phyloP scores from a whole-genome alignment of 768 basidiomycete species.

The Chalciporus chontae region DNA sequence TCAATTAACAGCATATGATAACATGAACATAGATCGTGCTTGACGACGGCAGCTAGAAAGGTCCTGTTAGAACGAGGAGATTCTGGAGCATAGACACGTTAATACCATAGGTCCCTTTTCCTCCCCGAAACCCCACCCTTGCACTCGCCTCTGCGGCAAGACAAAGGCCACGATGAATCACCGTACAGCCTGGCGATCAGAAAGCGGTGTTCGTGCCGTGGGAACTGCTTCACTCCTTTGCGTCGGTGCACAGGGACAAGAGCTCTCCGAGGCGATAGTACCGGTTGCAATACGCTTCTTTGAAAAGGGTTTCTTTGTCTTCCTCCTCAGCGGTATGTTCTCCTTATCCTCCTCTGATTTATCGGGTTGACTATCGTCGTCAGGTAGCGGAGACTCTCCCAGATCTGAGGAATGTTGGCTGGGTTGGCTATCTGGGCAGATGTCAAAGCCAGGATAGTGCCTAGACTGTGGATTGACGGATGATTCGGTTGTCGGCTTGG shows the following conservation, averaged over 20 bases:
- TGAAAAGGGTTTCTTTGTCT: slow-evolving; percentile 37
- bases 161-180: slow-evolving; percentile 2
- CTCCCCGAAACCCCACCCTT: background rate
- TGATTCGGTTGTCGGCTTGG: slow-evolving; percentile 36
- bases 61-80: no score
- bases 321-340: slow-evolving; percentile 51
- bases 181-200: slow-evolving; percentile 17
- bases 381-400: slow-evolving; percentile 2
- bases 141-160: background rate
- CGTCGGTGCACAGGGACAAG: slow-evolving; percentile 1
- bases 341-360: slow-evolving; percentile 51
- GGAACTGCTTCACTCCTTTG: slow-evolving; percentile 11
- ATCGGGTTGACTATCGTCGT: background rate
- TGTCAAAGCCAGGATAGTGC: slow-evolving; percentile 66
- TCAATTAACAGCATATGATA: slow-evolving; percentile 29
- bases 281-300: slow-evolving; percentile 19
- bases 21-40: slow-evolving; percentile 21
- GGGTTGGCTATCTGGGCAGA: slow-evolving; percentile 45
- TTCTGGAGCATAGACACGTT: no score
- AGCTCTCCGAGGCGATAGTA: slow-evolving; percentile 1
- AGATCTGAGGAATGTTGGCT: slow-evolving; percentile 2
- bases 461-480: slow-evolving; percentile 49
- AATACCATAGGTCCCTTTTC: background rate
- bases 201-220: slow-evolving; percentile 15
- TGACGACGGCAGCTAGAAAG: no score